Evolutionary conservation across 306 rosid genomes (phyloP), one percentile per base, ranked within the genome.

Genomic region (Vicia faba): DNA sequence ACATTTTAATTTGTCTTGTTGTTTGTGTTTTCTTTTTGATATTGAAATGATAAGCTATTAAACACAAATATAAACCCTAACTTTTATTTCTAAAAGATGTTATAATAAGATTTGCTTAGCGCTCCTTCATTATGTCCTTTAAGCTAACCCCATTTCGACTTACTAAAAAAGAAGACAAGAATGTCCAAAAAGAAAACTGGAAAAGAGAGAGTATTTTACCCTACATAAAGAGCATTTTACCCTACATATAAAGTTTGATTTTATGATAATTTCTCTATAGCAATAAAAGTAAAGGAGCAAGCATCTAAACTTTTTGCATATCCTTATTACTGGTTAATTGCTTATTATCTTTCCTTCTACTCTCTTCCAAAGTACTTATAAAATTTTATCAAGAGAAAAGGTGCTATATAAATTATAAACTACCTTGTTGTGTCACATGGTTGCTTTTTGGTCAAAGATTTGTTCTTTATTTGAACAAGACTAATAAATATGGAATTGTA

Each of bases 101-200:
- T 26, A 8, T 28, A 75, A 40, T 28, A 75, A 55, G 81, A 81
- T 81, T 81, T 87, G 81, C 58, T 78, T 40, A 83, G 23, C 79
- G 85, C 93, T 86, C 89, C 88, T 73, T 79, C 82, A 68, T 79
- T 59, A 61, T 74, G n/a, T 50, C 28, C 68, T 61, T 79, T 80
- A 78, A 56, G 74, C 76, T 55, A 75, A 84, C 74, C 76, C 72
- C 67, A 82, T 71, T 81, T 79, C 78, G 85, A 81, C 82, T 80
- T 44, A 72, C 23, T 55, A 65, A 79, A 77, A 84, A 78, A 80
- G 85, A 87, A 58, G 82, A 73, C 83, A 77, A 73, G 81, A 87
- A 80, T 81, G 81, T 89, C 78, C 81, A 73, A 82, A 91, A 92
- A 85, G 87, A 83, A 87, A 66, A 87, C 88, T 73, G 68, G 51